These are phyloP conservation scores for Chlorella sp. DNA, from an alignment of 139 green algal genomes.

Conservation along the genomic window DNA sequence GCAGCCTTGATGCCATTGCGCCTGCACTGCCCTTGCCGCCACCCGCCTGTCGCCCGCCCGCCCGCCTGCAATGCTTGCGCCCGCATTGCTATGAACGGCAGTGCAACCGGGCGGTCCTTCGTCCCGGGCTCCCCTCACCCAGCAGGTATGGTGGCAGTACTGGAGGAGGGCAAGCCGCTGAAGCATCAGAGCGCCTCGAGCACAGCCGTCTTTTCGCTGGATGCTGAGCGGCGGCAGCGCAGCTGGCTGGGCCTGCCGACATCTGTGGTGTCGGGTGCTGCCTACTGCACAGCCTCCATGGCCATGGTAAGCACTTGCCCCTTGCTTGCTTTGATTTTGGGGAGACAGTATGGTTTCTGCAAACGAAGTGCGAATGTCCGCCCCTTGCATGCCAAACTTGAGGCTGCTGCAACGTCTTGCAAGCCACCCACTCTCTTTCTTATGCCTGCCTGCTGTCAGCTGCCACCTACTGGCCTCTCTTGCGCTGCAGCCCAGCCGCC, in stretches of 20 bases:
- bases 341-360: background rate
- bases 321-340: background rate
- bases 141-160: background rate
- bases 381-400: background rate
- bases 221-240: background rate
- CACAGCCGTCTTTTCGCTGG: background rate
- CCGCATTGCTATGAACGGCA: background rate
- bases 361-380: background rate
- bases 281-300: conserved; percentile 47
- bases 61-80: background rate
- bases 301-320: conserved; percentile 48
- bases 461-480: background rate
- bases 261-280: conserved; percentile 3
- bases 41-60: background rate
- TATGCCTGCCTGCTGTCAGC: background rate
- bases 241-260: conserved; percentile 19
- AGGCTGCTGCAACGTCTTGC: background rate
- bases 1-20: background rate
- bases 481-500: background rate
- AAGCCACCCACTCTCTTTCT: background rate
- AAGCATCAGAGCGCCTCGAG: background rate
- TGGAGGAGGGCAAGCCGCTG: background rate
- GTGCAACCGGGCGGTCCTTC: background rate
- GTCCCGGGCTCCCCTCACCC: background rate
- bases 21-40: background rate